phyloP scores from a whole-genome alignment of 2,329 filamentous ascomycete species.

The Dactylellina haptotyla region DNA sequence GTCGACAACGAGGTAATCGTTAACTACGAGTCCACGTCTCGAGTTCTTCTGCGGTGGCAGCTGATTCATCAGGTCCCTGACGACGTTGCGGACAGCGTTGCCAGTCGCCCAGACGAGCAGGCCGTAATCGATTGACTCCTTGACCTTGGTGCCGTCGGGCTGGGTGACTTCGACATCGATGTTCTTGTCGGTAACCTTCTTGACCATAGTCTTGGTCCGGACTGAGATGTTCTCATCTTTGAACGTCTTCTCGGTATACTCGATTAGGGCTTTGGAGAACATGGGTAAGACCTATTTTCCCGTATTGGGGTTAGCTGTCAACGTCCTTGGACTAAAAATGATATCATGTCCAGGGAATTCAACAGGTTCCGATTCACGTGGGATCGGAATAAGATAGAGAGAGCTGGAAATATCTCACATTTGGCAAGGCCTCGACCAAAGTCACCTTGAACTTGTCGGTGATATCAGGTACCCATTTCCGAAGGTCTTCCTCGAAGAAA shows the following conservation, averaged over 20 bases:
- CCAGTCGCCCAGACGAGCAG: slow-evolving; percentile 98
- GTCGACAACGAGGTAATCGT: slow-evolving; percentile 98
- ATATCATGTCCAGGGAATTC: not conserved
- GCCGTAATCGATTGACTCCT: slow-evolving; percentile 87
- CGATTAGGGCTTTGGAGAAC: slow-evolving; percentile 99
- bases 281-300: slow-evolving; percentile 77
- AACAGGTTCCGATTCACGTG: not conserved
- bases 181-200: slow-evolving; percentile 90
- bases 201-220: slow-evolving; percentile 98
- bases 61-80: slow-evolving; percentile 89
- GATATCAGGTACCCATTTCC: slow-evolving; percentile 97
- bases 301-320: slow-evolving; percentile 23
- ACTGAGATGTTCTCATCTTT: slow-evolving; percentile 98
- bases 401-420: slow-evolving; percentile 65
- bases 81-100: slow-evolving; percentile 87
- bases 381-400: not conserved
- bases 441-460: slow-evolving; percentile 95
- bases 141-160: slow-evolving; percentile 84
- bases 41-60: slow-evolving; percentile 96
- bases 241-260: slow-evolving; percentile 99
- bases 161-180: slow-evolving; percentile 88
- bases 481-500: slow-evolving; percentile 98
- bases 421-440: slow-evolving; percentile 94
- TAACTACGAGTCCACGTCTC: slow-evolving; percentile 91
- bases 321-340: not conserved